Conservation (phyloP, 2,329 filamentous ascomycete species). For the Fusarium pilosicola region DNA sequence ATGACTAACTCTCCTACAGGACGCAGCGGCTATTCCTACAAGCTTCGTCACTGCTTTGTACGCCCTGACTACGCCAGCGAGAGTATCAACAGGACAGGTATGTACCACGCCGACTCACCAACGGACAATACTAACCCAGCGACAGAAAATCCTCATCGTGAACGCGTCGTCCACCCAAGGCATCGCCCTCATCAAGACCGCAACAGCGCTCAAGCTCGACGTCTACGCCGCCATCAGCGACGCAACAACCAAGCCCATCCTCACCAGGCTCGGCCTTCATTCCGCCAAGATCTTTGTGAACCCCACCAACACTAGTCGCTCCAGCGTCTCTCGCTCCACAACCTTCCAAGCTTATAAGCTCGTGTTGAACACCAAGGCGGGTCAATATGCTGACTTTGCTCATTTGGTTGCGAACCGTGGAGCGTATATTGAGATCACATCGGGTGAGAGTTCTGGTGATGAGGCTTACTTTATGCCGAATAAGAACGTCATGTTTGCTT, state of each 20-base stretch:
- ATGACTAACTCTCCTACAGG: slow-evolving; percentile 12
- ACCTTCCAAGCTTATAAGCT: slow-evolving; percentile 23
- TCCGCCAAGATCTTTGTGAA: slow-evolving; percentile 23
- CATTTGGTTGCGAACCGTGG: slow-evolving; percentile 32
- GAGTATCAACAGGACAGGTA: slow-evolving; percentile 30
- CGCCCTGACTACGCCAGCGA: slow-evolving; percentile 19
- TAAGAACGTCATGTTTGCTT: slow-evolving; percentile 39
- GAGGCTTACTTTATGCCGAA: slow-evolving; percentile 11
- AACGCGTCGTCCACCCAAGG: slow-evolving; percentile 34
- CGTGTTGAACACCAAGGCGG: slow-evolving; percentile 28
- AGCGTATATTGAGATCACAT: slow-evolving; percentile 28
- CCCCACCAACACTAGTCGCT: slow-evolving; percentile 1
- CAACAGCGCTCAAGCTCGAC: slow-evolving; percentile 32
- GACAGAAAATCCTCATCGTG: slow-evolving; percentile 34
- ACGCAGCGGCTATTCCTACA: slow-evolving; percentile 33
- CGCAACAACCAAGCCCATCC: slow-evolving; percentile 15
- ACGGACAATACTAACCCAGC: not conserved
- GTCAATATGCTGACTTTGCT: slow-evolving; percentile 31
- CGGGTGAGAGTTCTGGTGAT: slow-evolving; percentile 7
- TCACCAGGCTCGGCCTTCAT: slow-evolving; percentile 22
- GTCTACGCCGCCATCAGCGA: slow-evolving; percentile 26
- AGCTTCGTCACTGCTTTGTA: slow-evolving; percentile 36
- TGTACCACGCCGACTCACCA: not conserved
- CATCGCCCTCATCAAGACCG: slow-evolving; percentile 35
- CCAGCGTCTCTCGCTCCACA: slow-evolving; percentile 14